Percentiles rank a stretch among this genome's conserved stretches.
Conservation (phyloP, 495 filamentous ascomycete genomes). For the Xylaria venustula region DNA sequence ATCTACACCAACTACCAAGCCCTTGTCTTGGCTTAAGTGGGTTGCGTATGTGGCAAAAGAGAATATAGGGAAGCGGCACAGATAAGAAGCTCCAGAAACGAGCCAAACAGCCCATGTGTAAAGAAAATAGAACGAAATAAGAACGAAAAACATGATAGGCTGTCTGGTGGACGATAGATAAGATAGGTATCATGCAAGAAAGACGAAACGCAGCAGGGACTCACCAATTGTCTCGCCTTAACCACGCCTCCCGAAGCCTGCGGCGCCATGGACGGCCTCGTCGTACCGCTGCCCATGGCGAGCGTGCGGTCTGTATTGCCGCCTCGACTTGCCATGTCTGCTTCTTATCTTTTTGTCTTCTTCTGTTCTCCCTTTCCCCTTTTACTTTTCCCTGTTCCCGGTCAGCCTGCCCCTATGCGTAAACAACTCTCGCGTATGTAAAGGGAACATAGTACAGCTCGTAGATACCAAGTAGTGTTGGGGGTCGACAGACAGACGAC, state of each 20-base stretch:
- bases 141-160: background rate
- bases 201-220: too few relatives aligned
- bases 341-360: background rate
- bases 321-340: conserved; percentile 21
- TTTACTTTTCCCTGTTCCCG: background rate
- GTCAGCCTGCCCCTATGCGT: too few relatives aligned
- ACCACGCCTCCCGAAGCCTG: conserved; percentile 27
- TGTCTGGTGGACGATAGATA: background rate
- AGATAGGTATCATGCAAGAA: too few relatives aligned
- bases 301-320: conserved; percentile 21
- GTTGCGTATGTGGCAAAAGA: too few relatives aligned
- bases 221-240: conserved; percentile 45
- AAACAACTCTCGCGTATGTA: background rate
- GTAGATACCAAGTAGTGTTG: conserved; percentile 4
- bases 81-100: too few relatives aligned
- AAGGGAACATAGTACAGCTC: background rate
- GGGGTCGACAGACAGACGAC: background rate
- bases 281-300: conserved; percentile 15
- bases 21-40: too few relatives aligned
- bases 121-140: too few relatives aligned
- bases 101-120: background rate
- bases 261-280: conserved; percentile 27
- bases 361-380: background rate
- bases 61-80: too few relatives aligned
- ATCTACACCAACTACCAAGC: too few relatives aligned